Conservation (phyloP, 2,329 filamentous ascomycete genomes). For the Aspergillus hiratsukae region DNA sequence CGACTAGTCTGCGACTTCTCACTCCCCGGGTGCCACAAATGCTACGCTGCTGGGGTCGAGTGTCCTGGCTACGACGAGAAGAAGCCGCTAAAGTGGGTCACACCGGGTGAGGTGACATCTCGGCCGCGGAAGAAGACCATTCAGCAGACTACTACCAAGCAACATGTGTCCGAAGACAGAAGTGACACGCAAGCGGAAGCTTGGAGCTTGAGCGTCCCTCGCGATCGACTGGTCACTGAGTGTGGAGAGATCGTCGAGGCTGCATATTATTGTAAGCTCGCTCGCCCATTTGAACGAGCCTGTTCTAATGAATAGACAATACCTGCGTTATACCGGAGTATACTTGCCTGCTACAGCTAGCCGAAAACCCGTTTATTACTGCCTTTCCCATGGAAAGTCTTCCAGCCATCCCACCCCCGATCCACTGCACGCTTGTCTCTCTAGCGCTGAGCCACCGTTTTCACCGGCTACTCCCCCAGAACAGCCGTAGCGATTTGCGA, state of each 20-base stretch:
- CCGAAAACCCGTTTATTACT: constrained; percentile 1
- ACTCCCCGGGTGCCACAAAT: constrained; percentile 3
- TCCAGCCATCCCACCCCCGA: background rate
- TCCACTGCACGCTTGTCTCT: constrained; percentile 4
- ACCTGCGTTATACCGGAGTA: background rate
- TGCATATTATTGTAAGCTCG: constrained; percentile 3
- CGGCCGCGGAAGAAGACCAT: background rate
- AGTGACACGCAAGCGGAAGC: background rate
- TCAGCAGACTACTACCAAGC: background rate
- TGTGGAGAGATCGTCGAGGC: background rate
- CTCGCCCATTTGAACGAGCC: background rate
- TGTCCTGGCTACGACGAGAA: constrained; percentile 8
- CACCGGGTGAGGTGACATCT: constrained; percentile 2
- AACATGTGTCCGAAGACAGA: background rate
- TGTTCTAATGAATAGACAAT: constrained; percentile 1
- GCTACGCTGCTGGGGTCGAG: background rate
- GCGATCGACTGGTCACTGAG: background rate
- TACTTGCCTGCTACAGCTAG: constrained; percentile 1
- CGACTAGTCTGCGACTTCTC: constrained; percentile 8
- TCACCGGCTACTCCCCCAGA: background rate
- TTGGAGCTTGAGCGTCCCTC: background rate
- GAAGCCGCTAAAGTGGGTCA: constrained; percentile 6
- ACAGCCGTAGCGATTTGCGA: background rate
- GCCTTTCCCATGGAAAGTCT: background rate
- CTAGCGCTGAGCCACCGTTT: constrained; percentile 4